Evolutionary conservation across 2,329 filamentous ascomycete genomes (phyloP).

Genomic region (Apiospora malaysiana): DNA sequence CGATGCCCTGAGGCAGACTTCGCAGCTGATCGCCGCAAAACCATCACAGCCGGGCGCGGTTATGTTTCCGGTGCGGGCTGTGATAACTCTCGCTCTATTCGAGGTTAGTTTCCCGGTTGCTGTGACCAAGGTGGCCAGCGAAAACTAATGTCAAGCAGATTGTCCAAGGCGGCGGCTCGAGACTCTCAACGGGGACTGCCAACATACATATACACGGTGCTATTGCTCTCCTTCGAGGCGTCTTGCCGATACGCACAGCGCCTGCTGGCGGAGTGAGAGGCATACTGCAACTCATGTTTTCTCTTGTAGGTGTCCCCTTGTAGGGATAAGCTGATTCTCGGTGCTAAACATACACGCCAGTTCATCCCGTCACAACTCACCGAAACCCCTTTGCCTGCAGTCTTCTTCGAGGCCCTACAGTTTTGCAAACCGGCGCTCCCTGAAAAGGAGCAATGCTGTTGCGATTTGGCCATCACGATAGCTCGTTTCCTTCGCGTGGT

Average conservation of each 20-base stretch:
- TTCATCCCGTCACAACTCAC: slow-evolving; percentile 52
- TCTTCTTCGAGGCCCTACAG: slow-evolving; percentile 51
- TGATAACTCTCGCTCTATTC: slow-evolving; percentile 65
- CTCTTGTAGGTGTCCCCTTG: slow-evolving; percentile 50
- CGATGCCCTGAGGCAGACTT: slow-evolving; percentile 55
- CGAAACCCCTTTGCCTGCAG: slow-evolving; percentile 45
- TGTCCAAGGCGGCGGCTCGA: slow-evolving; percentile 51
- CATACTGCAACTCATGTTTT: slow-evolving; percentile 61
- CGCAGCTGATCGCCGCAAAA: slow-evolving; percentile 45
- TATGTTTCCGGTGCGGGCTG: slow-evolving; percentile 55
- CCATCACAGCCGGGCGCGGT: slow-evolving; percentile 40
- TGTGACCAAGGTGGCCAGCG: neutral
- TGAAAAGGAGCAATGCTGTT: slow-evolving; percentile 45
- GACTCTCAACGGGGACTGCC: slow-evolving; percentile 55
- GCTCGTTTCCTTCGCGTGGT: slow-evolving; percentile 48
- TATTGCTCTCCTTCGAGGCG: slow-evolving; percentile 59
- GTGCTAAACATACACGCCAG: slow-evolving; percentile 36
- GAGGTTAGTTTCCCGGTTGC: slow-evolving; percentile 51
- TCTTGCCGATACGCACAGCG: slow-evolving; percentile 45
- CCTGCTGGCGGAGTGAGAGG: slow-evolving; percentile 54
- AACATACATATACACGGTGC: slow-evolving; percentile 65
- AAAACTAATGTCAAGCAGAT: slow-evolving; percentile 35
- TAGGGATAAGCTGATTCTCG: neutral
- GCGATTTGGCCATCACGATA: slow-evolving; percentile 48
- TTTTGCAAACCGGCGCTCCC: slow-evolving; percentile 44